Base-by-base conservation (phyloP, 2,329 filamentous ascomycete species). In the Venturia aucupariae region DNA sequence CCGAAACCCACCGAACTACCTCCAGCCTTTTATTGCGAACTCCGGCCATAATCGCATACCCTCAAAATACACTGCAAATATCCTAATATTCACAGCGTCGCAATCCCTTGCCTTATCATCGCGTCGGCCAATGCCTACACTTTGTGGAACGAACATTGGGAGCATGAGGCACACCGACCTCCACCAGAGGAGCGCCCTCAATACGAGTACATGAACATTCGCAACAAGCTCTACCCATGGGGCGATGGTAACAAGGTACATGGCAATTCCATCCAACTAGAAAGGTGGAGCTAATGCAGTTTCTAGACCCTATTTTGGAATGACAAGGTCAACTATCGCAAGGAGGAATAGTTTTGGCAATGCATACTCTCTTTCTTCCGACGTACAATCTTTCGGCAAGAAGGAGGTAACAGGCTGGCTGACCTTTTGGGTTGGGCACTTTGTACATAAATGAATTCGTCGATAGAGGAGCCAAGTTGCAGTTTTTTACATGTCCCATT, bases 181-280 rank as follows among this genome's bases (percentile, higher is more conserved):
- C 90, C 94, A 69, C 82, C 93, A 71, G 91, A 96, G 82, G 94
- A 99, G 81, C 89, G 90, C 75, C 80, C 84, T 73, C 90, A 97
- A 82, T 99, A 97, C 80, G 81, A 92, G 66, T 99, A 96, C 86
- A 90, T 96, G 86, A 99, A 99, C 84, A 90, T 99, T 78, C 90
- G 94, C 76, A 85, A 86, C 77, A 97, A 94, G 88, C 97, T 96
- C 86, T 99, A 80, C 84, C 87, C 86, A 74, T 99, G 90, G 90
- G 92, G 93, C 70, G 83, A 97, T 75, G 94, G 94, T 75, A 94
- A 99, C 82, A 94, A 97, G 90, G 90, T 91, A 69, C 27, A 32
- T 35, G 24, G 30, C 35, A 27, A n/a, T 61, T 54, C 15, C 15
- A 19, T 61, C 39, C 10, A 17, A n/a, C 22, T 27, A 66, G 57